phyloP scores from a whole-genome alignment of 805 yeast genomes.

The Saturnispora quitensis region DNA sequence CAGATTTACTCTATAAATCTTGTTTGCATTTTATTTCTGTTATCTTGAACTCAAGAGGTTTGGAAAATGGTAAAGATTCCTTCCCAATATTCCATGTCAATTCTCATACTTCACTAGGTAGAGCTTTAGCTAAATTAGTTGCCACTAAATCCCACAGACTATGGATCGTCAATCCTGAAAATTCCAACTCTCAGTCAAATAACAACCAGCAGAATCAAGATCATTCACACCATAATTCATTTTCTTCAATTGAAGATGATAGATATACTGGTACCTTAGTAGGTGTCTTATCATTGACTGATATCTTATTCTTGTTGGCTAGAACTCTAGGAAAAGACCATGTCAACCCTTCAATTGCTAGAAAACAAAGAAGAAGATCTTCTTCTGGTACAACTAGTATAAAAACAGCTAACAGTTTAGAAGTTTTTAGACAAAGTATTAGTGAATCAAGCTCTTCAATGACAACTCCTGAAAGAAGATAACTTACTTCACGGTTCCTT shows the following conservation, averaged over 20 bases:
- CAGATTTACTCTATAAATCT: conserved; percentile 69
- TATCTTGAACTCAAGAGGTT: conserved; percentile 78
- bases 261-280: conserved; percentile 65
- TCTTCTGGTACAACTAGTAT: conserved; percentile 29
- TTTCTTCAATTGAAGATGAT: conserved; percentile 21
- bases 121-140: conserved; percentile 88
- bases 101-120: conserved; percentile 65
- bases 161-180: conserved; percentile 64
- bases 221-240: conserved; percentile 3
- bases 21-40: conserved; percentile 84
- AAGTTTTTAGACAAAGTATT: conserved; percentile 36
- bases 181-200: conserved; percentile 8
- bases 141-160: conserved; percentile 91
- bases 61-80: conserved; percentile 91
- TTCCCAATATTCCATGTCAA: conserved; percentile 95
- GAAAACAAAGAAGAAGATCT: conserved; percentile 78
- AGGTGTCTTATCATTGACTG: conserved; percentile 90
- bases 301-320: conserved; percentile 75
- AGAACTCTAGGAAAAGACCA: conserved; percentile 54
- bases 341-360: conserved; percentile 79
- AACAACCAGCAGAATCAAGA: conserved; percentile 9
- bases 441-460: conserved; percentile 6
- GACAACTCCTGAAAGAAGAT: neutral
- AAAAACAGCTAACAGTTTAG: conserved; percentile 30
- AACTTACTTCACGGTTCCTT: neutral